Evolutionary conservation across 257 asterid genomes (phyloP).

Genomic region (Haberlea rhodopensis): DNA sequence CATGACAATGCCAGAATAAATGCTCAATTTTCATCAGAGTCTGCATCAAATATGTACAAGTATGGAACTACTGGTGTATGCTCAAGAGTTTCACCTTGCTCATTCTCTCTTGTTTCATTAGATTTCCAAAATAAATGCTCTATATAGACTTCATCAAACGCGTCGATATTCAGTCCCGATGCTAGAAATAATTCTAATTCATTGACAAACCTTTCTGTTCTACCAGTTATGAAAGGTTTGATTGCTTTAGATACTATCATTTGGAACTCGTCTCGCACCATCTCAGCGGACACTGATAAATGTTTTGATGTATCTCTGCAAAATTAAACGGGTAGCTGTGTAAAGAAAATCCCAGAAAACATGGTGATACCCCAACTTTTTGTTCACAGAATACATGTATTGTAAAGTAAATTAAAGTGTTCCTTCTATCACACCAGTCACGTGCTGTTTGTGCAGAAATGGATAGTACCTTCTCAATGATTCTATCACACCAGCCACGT

Average conservation of each 20-base stretch:
- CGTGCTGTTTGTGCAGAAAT: conserved; percentile 41
- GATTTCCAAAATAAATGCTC: not conserved
- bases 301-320: conserved; percentile 53
- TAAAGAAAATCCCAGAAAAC: conserved; percentile 6
- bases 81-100: conserved; percentile 35
- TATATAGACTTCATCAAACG: not conserved
- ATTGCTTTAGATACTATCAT: not conserved
- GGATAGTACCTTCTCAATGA: conserved; percentile 55
- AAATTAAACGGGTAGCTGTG: not conserved
- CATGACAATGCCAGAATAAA: not conserved
- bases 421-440: conserved; percentile 49
- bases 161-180: not conserved
- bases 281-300: conserved; percentile 33
- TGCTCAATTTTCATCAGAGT: conserved; percentile 37
- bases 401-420: not conserved
- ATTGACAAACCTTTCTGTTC: not conserved
- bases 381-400: conserved; percentile 10
- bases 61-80: conserved; percentile 39
- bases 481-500: conserved; percentile 59
- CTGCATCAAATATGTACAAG: conserved; percentile 58
- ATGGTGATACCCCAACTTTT: not conserved
- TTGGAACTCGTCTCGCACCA: conserved; percentile 42
- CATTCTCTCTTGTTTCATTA: not conserved
- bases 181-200: not conserved
- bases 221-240: not conserved